A percentile compares a stretch with the other conserved stretches of the same genome.
Evolutionary conservation across 306 rosid species (phyloP).

Genomic region (Cucurbita argyrosperma): DNA sequence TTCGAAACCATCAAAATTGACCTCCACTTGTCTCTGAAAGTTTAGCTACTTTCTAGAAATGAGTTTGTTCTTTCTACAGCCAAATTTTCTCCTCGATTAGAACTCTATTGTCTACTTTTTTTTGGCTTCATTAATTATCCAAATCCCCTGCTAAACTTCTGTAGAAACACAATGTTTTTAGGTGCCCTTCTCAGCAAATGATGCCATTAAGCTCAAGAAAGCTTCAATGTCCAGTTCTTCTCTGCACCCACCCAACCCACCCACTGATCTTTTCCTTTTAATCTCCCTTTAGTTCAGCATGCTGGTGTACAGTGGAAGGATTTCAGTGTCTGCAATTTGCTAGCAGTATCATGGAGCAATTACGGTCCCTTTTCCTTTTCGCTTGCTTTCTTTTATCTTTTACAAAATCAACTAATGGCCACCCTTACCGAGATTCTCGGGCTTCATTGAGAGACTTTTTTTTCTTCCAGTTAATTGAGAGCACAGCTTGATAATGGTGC

Average conservation of each 20-base stretch:
- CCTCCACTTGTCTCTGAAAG: neutral
- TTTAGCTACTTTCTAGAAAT: neutral
- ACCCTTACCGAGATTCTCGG: constrained; percentile 9
- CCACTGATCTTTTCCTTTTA: neutral
- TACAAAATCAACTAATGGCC: constrained; percentile 1
- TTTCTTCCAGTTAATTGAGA: constrained; percentile 8
- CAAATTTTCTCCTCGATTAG: neutral
- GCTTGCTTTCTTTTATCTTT: constrained; percentile 7
- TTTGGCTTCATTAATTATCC: neutral
- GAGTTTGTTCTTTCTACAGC: neutral
- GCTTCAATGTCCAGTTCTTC: neutral
- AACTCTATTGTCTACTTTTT: neutral
- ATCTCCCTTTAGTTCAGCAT: neutral
- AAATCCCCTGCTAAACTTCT: neutral
- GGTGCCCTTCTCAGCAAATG: neutral
- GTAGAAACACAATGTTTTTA: neutral
- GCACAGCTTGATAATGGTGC: constrained; percentile 17
- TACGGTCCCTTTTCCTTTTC: constrained; percentile 6
- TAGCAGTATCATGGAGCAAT: constrained; percentile 7
- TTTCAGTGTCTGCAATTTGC: constrained; percentile 4
- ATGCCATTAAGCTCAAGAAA: neutral
- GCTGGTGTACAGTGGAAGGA: constrained; percentile 1
- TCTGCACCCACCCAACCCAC: neutral
- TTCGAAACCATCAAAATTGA: neutral
- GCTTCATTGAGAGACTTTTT: neutral